Evolutionary conservation across 805 yeast species (phyloP).

Genomic region (Starmerella cellae): DNA sequence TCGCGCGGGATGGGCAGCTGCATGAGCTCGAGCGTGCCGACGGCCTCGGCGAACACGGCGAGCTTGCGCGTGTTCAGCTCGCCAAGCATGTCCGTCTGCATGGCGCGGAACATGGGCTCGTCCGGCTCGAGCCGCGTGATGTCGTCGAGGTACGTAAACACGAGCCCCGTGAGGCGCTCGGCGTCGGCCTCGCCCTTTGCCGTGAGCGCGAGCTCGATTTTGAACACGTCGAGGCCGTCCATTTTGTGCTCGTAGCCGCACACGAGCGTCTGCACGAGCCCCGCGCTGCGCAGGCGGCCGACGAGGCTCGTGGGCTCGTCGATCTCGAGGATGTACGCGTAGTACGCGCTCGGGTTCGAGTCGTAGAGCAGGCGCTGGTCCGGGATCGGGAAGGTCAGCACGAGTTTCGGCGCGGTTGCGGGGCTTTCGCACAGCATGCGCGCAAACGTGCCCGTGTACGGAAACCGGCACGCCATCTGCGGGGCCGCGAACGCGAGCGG

Average conservation of each 20-base stretch:
- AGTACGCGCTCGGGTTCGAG: conserved; percentile 3
- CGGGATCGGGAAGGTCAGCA: neutral
- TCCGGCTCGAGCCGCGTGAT: neutral
- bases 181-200: neutral
- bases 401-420: neutral
- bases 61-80: neutral
- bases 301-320: neutral
- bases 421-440: neutral
- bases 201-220: neutral
- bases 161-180: neutral
- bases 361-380: conserved; percentile 2
- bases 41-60: conserved; percentile 1
- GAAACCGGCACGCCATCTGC: neutral
- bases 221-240: conserved; percentile 2
- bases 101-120: neutral
- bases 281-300: neutral
- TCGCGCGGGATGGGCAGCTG: conserved; percentile 2
- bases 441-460: neutral
- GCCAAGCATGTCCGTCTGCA: neutral
- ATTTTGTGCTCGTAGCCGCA: neutral
- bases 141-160: conserved; percentile 1
- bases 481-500: neutral
- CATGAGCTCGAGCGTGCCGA: neutral
- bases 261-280: neutral
- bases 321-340: neutral